Evolutionary conservation across 805 yeast genomes (phyloP), one percentile per base, ranked within the genome.

Genomic region (Pichia paraexigua): DNA sequence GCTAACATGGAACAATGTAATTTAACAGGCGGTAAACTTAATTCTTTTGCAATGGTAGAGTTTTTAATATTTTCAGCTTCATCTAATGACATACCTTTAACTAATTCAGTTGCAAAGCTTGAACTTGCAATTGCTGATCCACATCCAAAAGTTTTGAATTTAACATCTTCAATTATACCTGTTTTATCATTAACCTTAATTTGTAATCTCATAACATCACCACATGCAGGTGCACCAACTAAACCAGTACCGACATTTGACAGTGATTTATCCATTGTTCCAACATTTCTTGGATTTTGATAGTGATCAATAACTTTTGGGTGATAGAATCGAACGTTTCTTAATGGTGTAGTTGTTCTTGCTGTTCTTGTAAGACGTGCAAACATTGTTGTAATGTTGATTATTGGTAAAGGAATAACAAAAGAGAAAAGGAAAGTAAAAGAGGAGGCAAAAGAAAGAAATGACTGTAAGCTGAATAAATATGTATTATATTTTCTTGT

Each of bases 201-300:
- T 69, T 94, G 98, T 58, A 94, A 77, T 72, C 95, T 85, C 97
- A 94, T 94, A 44, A 94, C 99, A 73, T 94, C 99, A 51, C 99
- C 99, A 73, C 99, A 94, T 0, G 99, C 99, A 50, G 99, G 98
- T 0, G 99, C 98, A 52, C 99, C 99, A 17, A 94, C 99, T 44
- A 94, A 77, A 1, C 99, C 99, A 1, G 98, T 94, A 43, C 99
- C 99, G 13, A 94, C 97, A 59, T 82, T 79, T 18, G 71, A 63
- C 53, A 80, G 78, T 50, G 75, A 76, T 70, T 91, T 90, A 71
- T 91, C 89, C 69, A 94, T 72, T 7, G 96, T 79, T 18, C 99
- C 99, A 27, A 94, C 98, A 65, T 94, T 94, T 70, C 99, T 80
- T 55, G 99, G 99, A 72, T 92, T 91, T 63, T 87, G 83, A 71